Evolutionary conservation across 169 alveolate species (phyloP), one percentile per base, ranked within the genome.

Genomic region (Plasmodium inui): DNA sequence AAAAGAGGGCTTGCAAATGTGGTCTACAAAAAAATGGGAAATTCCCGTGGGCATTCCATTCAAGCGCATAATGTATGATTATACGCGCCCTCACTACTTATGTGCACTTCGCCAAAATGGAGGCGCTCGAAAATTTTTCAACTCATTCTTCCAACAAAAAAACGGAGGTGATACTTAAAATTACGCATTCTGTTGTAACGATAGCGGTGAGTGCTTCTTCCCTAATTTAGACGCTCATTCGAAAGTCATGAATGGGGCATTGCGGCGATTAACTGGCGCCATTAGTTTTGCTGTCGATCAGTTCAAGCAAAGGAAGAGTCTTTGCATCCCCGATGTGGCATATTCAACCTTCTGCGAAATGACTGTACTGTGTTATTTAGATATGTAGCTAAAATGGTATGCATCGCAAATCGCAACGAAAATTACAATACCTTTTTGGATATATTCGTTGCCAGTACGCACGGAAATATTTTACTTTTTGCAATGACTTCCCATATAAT

Each of bases 31-130:
- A 9, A 14, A 50, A 50, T 50, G 61, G 61, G 61, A 50, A 50
- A 2, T 14, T 50, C 14, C 61, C 61, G 61, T 12, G 61, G 61
- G 7, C 22, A 50, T 50, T 14, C 61, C 61, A 50, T 14, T 50
- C 61, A 50, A 50, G 22, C 61, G 19, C 6, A 50, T 50, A 50
- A 50, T 14, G 22, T 50, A 50, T 14, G 19, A 14, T 50, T 50
- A 50, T 14, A 50, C 19, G 61, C 61, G 61, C 61, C 76, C n/a
- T 5, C 76, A 22, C 17, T 67, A 67, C 61, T 50, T 19, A 28
- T 67, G 76, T 26, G 37, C n/a, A 67, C 76, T 67, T 67, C 76
- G 76, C 37, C 76, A 28, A 67, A 67, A 67, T 67, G n/a, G n/a
- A 67, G 37, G 37, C 76, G 37, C 37, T 19, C 41, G 34, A n/a